phyloP scores from a whole-genome alignment of 192 early-diverging fungal genomes.

The Podila clonocystis region DNA sequence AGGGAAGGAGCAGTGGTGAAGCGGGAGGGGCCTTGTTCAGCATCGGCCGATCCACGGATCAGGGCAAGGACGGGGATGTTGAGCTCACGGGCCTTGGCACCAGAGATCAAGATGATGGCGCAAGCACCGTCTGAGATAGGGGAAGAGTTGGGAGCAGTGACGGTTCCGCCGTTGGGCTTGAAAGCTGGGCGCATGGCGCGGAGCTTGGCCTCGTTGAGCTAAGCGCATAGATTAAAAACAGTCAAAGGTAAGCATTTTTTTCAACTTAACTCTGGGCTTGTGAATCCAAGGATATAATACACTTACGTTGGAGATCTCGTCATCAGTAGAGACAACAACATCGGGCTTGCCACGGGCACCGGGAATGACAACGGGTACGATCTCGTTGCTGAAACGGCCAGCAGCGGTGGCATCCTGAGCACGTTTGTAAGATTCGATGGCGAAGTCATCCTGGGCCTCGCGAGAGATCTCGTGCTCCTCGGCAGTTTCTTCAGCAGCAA shows the following conservation, averaged over 20 bases:
- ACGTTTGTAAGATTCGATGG: constrained; percentile 78
- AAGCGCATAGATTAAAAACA: background rate
- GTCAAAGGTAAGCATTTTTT: background rate
- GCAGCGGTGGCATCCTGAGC: constrained; percentile 74
- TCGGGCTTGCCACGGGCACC: constrained; percentile 76
- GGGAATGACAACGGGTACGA: constrained; percentile 73
- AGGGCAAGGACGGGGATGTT: constrained; percentile 63
- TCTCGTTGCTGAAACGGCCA: constrained; percentile 73
- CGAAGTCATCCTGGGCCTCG: constrained; percentile 84
- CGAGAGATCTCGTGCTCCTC: constrained; percentile 80
- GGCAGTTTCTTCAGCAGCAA: constrained; percentile 85
- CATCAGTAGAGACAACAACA: constrained; percentile 67
- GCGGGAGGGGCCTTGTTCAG: constrained; percentile 68
- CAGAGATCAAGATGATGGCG: constrained; percentile 79
- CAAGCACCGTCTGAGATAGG: constrained; percentile 84
- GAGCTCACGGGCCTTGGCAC: constrained; percentile 63
- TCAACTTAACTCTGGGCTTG: background rate
- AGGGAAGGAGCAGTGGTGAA: constrained; percentile 82
- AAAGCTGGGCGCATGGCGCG: constrained; percentile 91
- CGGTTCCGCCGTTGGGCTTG: constrained; percentile 83
- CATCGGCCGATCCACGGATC: constrained; percentile 77
- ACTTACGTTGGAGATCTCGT: constrained; percentile 68
- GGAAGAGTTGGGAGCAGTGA: constrained; percentile 91
- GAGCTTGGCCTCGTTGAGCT: constrained; percentile 87
- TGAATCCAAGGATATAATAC: background rate